Conservation (phyloP, 106 monocot genomes). For the Chionographis japonica region DNA sequence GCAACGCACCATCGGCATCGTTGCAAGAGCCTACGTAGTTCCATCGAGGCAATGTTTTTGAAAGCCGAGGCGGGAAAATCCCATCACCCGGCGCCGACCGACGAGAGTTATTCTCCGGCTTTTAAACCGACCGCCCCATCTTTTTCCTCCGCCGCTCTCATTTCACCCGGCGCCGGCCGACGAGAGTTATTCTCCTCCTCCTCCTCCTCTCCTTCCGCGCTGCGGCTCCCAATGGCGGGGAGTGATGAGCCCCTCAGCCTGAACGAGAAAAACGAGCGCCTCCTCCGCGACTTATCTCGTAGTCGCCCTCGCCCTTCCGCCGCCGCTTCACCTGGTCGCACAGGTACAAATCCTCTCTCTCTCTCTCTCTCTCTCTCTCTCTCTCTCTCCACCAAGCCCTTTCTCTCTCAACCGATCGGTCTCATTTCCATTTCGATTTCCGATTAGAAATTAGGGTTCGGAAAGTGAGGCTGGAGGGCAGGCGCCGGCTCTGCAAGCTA, state of each 20-base stretch:
- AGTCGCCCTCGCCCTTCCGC: conserved; percentile 21
- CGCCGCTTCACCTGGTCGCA: not conserved
- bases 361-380: conserved; percentile 1
- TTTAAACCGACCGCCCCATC: no score
- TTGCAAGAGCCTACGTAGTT: no score
- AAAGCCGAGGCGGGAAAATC: not conserved
- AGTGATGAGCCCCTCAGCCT: conserved; percentile 62
- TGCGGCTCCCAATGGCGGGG: no score
- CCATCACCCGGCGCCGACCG: no score
- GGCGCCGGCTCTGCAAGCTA: conserved; percentile 91
- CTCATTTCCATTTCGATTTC: not conserved
- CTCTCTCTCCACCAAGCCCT: not conserved
- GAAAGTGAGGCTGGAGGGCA: conserved; percentile 73
- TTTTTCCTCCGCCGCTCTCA: no score
- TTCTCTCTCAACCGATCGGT: not conserved
- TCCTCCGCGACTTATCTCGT: conserved; percentile 46
- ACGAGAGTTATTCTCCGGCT: no score
- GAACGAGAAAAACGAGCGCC: conserved; percentile 59
- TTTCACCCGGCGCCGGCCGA: no score
- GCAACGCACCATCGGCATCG: no score
- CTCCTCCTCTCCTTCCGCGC: no score
- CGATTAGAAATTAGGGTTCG: conserved; percentile 35
- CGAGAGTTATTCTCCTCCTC: no score
- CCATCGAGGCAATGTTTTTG: no score
- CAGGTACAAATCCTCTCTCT: conserved; percentile 2